Percentiles rank a stretch among this genome's conserved stretches.
Conservation (phyloP, 2,329 filamentous ascomycete species). For the Alternaria gaisen region DNA sequence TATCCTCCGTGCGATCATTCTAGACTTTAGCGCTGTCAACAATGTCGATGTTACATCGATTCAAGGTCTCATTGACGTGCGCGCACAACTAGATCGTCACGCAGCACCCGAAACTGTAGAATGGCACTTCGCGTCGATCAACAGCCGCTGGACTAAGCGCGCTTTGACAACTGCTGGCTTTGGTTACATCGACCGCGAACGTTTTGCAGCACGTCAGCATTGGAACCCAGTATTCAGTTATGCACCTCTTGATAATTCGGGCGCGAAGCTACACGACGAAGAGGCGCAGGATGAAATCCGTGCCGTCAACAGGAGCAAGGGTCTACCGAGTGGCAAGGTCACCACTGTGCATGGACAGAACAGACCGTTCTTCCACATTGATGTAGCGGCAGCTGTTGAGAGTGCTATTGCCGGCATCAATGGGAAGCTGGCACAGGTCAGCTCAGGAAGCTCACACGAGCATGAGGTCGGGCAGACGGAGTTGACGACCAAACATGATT, state of each 20-base stretch:
- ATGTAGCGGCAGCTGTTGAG: slow-evolving; percentile 87
- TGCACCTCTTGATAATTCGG: slow-evolving; percentile 80
- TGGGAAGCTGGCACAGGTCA: slow-evolving; percentile 33
- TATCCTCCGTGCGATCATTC: slow-evolving; percentile 84
- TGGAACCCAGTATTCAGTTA: slow-evolving; percentile 98
- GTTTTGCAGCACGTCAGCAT: slow-evolving; percentile 59
- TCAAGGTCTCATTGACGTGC: slow-evolving; percentile 91
- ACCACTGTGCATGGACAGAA: slow-evolving; percentile 86
- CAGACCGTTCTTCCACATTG: slow-evolving; percentile 91
- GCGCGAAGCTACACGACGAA: slow-evolving; percentile 65
- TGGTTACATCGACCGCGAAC: slow-evolving; percentile 69
- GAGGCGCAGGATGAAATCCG: slow-evolving; percentile 38
- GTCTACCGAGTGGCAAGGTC: slow-evolving; percentile 50
- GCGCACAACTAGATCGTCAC: slow-evolving; percentile 91
- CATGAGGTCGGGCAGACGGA: slow-evolving; percentile 20
- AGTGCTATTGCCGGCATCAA: slow-evolving; percentile 84
- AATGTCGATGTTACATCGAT: slow-evolving; percentile 93
- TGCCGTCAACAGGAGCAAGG: slow-evolving; percentile 20
- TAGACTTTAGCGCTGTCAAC: slow-evolving; percentile 94
- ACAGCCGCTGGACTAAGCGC: slow-evolving; percentile 92
- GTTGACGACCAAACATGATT: slow-evolving; percentile 26
- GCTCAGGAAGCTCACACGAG: slow-evolving; percentile 25
- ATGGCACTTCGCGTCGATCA: slow-evolving; percentile 96
- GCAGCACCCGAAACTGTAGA: slow-evolving; percentile 82
- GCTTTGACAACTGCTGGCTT: slow-evolving; percentile 88